Conservation (phyloP, 2,329 filamentous ascomycete species). For the Botryosphaeria agaves region DNA sequence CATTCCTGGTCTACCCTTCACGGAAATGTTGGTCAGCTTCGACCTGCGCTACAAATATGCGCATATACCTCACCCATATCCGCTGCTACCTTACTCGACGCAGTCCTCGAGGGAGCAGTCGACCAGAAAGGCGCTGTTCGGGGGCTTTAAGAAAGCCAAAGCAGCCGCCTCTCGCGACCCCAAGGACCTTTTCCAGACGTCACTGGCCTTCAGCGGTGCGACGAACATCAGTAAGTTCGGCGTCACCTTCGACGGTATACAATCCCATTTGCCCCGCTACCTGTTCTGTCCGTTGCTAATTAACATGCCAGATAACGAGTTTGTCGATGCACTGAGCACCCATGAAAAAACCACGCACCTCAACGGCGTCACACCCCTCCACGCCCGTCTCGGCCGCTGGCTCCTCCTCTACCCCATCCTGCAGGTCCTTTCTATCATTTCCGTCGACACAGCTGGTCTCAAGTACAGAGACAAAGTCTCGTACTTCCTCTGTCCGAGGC, state of each 20-base stretch:
- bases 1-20: constrained; percentile 39
- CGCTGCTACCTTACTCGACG: constrained; percentile 35
- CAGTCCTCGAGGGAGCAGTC: constrained; percentile 4
- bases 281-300: constrained; percentile 3
- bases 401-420: constrained; percentile 23
- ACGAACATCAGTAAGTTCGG: constrained; percentile 22
- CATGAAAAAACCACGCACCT: constrained; percentile 21
- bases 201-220: constrained; percentile 20
- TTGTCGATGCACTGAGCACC: constrained; percentile 22
- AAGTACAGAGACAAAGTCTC: constrained; percentile 18
- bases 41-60: constrained; percentile 41
- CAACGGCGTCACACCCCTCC: constrained; percentile 15
- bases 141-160: constrained; percentile 18
- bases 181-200: constrained; percentile 20
- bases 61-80: constrained; percentile 41
- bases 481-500: constrained; percentile 21
- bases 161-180: constrained; percentile 15
- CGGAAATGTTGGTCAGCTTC: constrained; percentile 47
- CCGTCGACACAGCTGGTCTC: constrained; percentile 21
- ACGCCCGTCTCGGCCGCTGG: constrained; percentile 26
- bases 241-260: constrained; percentile 17
- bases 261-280: not conserved
- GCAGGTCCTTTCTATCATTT: constrained; percentile 23
- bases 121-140: constrained; percentile 17
- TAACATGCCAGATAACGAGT: constrained; percentile 13